These are phyloP conservation scores for Raphanus hybrid DNA, from an alignment of 441 rosid species.

Conservation along the genomic window DNA sequence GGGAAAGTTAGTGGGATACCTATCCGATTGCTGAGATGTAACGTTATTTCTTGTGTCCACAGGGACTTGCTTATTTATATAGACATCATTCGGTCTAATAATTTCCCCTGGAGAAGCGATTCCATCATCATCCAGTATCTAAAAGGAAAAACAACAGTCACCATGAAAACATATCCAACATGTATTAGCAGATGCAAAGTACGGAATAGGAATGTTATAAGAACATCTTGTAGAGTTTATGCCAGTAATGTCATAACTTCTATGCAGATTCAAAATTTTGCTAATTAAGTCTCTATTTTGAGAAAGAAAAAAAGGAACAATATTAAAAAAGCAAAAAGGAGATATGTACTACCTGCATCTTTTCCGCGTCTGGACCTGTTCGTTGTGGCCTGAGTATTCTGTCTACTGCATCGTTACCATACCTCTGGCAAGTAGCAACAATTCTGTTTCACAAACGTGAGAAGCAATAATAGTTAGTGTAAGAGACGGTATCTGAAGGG, in stretches of 20 bases:
- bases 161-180: slow-evolving; percentile 18
- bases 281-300: no score
- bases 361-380: slow-evolving; percentile 64
- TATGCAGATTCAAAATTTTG: no score
- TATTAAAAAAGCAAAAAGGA: no score
- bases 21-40: slow-evolving; percentile 51
- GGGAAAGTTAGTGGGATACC: slow-evolving; percentile 46
- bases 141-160: slow-evolving; percentile 32
- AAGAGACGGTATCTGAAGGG: slow-evolving; percentile 14
- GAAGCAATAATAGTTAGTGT: slow-evolving; percentile 25
- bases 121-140: slow-evolving; percentile 92
- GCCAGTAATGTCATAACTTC: no score
- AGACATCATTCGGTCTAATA: slow-evolving; percentile 68
- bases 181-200: not conserved
- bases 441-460: slow-evolving; percentile 50
- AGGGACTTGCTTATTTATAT: slow-evolving; percentile 73
- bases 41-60: slow-evolving; percentile 45
- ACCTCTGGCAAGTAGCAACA: slow-evolving; percentile 53
- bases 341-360: slow-evolving; percentile 66
- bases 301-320: no score
- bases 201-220: no score
- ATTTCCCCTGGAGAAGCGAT: slow-evolving; percentile 93
- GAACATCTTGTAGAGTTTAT: no score
- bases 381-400: slow-evolving; percentile 73
- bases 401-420: slow-evolving; percentile 57